Percentiles rank a stretch among this genome's conserved stretches.
phyloP scores from a whole-genome alignment of 2,329 filamentous ascomycete genomes.

The Orbilia oligospora region DNA sequence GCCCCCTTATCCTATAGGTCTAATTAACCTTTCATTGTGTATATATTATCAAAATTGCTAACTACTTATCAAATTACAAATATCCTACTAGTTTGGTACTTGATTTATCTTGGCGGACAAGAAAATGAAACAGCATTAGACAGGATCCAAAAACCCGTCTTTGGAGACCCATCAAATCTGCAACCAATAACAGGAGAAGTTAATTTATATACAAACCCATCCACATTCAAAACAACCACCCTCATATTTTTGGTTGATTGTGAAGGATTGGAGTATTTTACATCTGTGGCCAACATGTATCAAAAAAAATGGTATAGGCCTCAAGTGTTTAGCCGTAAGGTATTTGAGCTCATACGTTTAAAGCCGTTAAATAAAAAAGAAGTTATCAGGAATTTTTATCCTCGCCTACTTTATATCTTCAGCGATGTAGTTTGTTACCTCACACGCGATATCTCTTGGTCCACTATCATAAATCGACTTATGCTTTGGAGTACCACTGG shows the following conservation, averaged over 20 bases:
- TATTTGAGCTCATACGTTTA: too few relatives aligned
- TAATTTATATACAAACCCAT: slow-evolving; percentile 22
- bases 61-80: not conserved
- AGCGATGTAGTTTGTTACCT: slow-evolving; percentile 45
- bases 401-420: slow-evolving; percentile 35
- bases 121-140: too few relatives aligned
- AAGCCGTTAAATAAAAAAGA: not conserved
- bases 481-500: slow-evolving; percentile 25
- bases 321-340: not conserved
- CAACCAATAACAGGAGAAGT: slow-evolving; percentile 24
- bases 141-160: not conserved
- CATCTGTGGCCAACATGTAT: not conserved
- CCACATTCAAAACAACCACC: not conserved
- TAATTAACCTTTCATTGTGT: too few relatives aligned
- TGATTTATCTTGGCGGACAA: too few relatives aligned
- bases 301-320: slow-evolving; percentile 3
- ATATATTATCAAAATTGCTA: not conserved
- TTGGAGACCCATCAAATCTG: not conserved
- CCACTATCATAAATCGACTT: not conserved
- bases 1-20: too few relatives aligned
- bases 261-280: slow-evolving; percentile 13
- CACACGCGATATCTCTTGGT: not conserved
- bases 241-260: slow-evolving; percentile 21
- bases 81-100: slow-evolving; percentile 3
- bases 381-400: slow-evolving; percentile 15